Evolutionary conservation across 805 yeast genomes (phyloP), one percentile per base, ranked within the genome.

Genomic region (Myxozyma neotropica): DNA sequence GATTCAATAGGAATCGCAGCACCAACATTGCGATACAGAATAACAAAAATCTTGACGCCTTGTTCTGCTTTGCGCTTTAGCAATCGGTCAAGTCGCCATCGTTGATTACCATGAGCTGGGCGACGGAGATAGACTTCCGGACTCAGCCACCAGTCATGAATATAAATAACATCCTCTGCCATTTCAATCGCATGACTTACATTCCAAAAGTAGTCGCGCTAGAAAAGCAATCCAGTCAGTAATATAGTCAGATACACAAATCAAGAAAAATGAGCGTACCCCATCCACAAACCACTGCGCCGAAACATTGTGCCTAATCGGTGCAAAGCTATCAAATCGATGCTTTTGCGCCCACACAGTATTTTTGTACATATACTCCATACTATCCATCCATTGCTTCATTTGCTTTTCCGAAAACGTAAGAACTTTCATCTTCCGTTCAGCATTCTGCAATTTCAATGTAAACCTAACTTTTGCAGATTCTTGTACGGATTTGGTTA

Each of bases 201-300:
- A 1, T 97, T 95, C 97, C 98, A 94, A 77, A 90, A 87, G 72
- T 94, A 89, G 73, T 94, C 99, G 69, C 99, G 80, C 24, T 58
- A 24, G 4, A 10, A 21, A 24, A 4, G 21, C 4, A 7, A 6
- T 35, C n/a, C 35, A 43, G 23, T 15, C 3, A 17, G 21, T 0
- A 15, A 7, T 23, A 33, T 27, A 42, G 44, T 21, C 26, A 13
- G n/a, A 7, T 29, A 26, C n/a, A 23, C 26, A 19, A 13, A 13
- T 15, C n/a, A 19, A 49, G 26, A 38, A 38, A 7, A 23, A 8
- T n/a, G 29, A 49, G n/a, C 65, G 27, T 57, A 63, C 65, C 3
- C 88, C 96, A 74, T 94, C 99, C 3, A 94, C 98, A 76, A 94
- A 86, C 94, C 96, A 93, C 72, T 94, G 97, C 12, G 97, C 96